These are phyloP conservation scores for Epichloe bromicola DNA, from an alignment of 2,329 filamentous ascomycete species.

Conservation along the genomic window DNA sequence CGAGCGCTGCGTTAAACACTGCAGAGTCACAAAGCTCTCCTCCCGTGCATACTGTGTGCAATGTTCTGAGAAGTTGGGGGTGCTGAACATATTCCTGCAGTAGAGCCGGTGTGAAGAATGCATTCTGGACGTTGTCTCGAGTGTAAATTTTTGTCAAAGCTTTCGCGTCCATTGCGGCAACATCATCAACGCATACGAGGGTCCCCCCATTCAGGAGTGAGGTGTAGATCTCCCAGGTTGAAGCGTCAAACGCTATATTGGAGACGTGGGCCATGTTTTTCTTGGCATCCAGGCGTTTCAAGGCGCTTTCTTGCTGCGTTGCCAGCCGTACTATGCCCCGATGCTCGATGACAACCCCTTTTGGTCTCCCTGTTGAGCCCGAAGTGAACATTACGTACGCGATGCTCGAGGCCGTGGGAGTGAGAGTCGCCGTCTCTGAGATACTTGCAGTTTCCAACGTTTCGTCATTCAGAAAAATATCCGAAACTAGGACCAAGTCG, in stretches of 20 bases:
- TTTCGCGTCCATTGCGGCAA: slow-evolving; percentile 2
- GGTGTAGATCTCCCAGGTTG: slow-evolving; percentile 5
- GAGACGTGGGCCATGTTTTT: slow-evolving; percentile 2
- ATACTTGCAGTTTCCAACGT: not conserved
- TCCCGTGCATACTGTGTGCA: not conserved
- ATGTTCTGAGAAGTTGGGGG: not conserved
- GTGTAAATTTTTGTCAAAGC: not conserved
- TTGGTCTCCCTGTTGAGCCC: slow-evolving; percentile 13
- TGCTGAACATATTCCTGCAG: not conserved
- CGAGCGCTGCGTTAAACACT: slow-evolving; percentile 2
- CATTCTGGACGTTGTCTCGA: not conserved
- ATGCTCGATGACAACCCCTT: slow-evolving; percentile 13
- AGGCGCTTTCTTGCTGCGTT: not conserved
- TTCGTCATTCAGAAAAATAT: slow-evolving; percentile 4
- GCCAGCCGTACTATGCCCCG: slow-evolving; percentile 3
- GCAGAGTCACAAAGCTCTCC: not conserved
- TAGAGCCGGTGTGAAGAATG: not conserved
- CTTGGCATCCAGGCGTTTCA: not conserved
- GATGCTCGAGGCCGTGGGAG: not conserved
- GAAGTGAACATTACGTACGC: slow-evolving; percentile 13
- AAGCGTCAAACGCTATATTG: slow-evolving; percentile 9
- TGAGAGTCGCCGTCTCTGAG: not conserved
- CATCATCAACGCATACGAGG: slow-evolving; percentile 6
- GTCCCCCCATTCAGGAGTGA: slow-evolving; percentile 8
- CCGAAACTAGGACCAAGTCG: slow-evolving; percentile 5